Percentiles rank a stretch among this genome's conserved stretches.
phyloP scores from a whole-genome alignment of 192 early-diverging fungal species.

The Geranomyces variabilis region DNA sequence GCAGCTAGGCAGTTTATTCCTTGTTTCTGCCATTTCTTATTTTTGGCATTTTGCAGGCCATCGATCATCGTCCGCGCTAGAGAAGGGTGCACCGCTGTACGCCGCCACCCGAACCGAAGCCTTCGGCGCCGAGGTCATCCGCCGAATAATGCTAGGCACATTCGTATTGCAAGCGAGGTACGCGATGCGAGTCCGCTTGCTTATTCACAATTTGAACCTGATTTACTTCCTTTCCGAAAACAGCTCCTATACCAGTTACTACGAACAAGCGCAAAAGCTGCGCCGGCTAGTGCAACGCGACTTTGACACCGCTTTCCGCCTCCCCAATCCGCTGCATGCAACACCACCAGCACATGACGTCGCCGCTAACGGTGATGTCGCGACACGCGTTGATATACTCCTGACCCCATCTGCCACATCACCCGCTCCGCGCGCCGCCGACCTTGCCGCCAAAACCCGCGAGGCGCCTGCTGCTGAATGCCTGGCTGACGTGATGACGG shows the following conservation, averaged over 20 bases:
- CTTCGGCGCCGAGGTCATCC: constrained; percentile 80
- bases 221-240: background rate
- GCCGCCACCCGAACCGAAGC: constrained; percentile 67
- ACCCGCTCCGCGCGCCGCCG: constrained; percentile 65
- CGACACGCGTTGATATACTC: constrained; percentile 65
- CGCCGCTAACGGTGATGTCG: background rate
- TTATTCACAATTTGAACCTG: background rate
- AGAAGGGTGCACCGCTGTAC: constrained; percentile 39
- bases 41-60: constrained; percentile 1
- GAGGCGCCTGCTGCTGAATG: constrained; percentile 81
- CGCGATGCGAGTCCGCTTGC: background rate
- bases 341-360: background rate
- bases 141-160: constrained; percentile 85
- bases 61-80: background rate
- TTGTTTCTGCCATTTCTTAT: background rate
- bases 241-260: constrained; percentile 68
- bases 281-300: constrained; percentile 77
- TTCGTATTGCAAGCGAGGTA: constrained; percentile 81
- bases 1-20: background rate
- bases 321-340: constrained; percentile 58
- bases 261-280: constrained; percentile 79
- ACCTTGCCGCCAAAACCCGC: constrained; percentile 20
- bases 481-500: constrained; percentile 87
- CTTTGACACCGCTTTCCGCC: constrained; percentile 74
- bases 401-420: constrained; percentile 78